Evolutionary conservation across 257 asterid species (phyloP).

Genomic region (Nicotiana undulata): DNA sequence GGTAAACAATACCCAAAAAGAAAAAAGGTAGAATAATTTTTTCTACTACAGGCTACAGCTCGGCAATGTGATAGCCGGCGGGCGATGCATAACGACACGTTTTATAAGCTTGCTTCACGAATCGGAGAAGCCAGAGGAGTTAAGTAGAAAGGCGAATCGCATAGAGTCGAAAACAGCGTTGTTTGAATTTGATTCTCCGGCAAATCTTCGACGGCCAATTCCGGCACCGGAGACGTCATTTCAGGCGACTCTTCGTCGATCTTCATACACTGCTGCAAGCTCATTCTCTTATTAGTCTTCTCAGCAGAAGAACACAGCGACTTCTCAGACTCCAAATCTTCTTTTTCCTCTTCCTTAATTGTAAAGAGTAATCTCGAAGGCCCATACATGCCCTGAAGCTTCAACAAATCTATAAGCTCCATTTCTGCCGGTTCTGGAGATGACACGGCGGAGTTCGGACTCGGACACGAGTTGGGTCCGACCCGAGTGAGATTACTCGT

Average conservation of each 20-base stretch:
- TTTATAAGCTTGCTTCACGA: not conserved
- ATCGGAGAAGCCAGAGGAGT: conserved; percentile 26
- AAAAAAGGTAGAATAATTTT: not conserved
- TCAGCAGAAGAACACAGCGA: conserved; percentile 15
- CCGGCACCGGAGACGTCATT: not conserved
- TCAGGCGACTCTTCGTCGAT: conserved; percentile 15
- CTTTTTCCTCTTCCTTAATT: conserved; percentile 52
- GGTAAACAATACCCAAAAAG: not conserved
- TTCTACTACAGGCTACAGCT: not conserved
- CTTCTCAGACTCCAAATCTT: conserved; percentile 30
- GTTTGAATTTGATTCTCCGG: not conserved
- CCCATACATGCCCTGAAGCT: conserved; percentile 45
- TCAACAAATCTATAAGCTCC: conserved; percentile 50
- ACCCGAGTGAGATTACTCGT: conserved; percentile 13
- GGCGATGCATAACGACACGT: not conserved
- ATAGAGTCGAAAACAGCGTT: conserved; percentile 19
- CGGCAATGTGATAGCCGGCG: not conserved
- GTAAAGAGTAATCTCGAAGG: conserved; percentile 55
- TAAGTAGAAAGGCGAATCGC: conserved; percentile 19
- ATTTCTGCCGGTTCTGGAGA: conserved; percentile 20
- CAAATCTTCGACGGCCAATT: not conserved
- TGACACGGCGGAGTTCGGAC: not conserved
- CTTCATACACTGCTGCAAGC: conserved; percentile 29
- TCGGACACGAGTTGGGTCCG: conserved; percentile 20
- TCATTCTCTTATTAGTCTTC: conserved; percentile 12